These are phyloP conservation scores for Coniochaeta sp. DNA, from an alignment of 2,329 filamentous ascomycete genomes.

Conservation along the genomic window DNA sequence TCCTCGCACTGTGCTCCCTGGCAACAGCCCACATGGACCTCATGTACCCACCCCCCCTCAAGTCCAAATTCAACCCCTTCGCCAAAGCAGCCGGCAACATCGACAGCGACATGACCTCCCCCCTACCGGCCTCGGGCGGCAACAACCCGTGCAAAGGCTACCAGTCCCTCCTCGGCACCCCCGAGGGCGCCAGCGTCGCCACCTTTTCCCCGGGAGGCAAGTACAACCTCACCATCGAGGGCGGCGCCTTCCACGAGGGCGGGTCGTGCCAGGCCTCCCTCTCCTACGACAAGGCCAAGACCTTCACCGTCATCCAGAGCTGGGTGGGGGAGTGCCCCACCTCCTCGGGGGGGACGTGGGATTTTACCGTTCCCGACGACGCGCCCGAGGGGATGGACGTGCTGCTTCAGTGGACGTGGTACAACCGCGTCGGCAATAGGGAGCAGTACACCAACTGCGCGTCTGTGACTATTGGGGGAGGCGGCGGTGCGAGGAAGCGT, in stretches of 20 bases:
- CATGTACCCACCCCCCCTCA: conserved; percentile 43
- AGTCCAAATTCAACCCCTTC: conserved; percentile 45
- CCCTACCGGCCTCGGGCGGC: conserved; percentile 50
- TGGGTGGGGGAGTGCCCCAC: conserved; percentile 49
- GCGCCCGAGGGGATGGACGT: conserved; percentile 49
- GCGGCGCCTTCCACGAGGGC: conserved; percentile 57
- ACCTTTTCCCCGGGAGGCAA: conserved; percentile 55
- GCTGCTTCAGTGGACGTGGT: conserved; percentile 71
- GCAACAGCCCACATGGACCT: conserved; percentile 52
- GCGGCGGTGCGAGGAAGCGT: conserved; percentile 19
- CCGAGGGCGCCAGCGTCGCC: conserved; percentile 45
- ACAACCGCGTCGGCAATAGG: conserved; percentile 64
- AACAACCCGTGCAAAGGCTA: conserved; percentile 74
- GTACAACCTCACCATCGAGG: conserved; percentile 58
- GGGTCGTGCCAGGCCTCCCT: conserved; percentile 72
- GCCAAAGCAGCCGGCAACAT: conserved; percentile 33
- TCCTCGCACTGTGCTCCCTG: conserved; percentile 30
- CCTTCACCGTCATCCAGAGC: conserved; percentile 61
- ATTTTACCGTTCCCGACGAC: conserved; percentile 60
- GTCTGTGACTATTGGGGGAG: conserved; percentile 51
- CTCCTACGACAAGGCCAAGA: conserved; percentile 63
- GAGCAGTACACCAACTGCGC: conserved; percentile 90
- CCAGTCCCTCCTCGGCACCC: conserved; percentile 39
- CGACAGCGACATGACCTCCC: conserved; percentile 68
- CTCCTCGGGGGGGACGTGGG: conserved; percentile 40